Evolutionary conservation across 306 rosid species (phyloP).

Genomic region (Quercus wislizeni): DNA sequence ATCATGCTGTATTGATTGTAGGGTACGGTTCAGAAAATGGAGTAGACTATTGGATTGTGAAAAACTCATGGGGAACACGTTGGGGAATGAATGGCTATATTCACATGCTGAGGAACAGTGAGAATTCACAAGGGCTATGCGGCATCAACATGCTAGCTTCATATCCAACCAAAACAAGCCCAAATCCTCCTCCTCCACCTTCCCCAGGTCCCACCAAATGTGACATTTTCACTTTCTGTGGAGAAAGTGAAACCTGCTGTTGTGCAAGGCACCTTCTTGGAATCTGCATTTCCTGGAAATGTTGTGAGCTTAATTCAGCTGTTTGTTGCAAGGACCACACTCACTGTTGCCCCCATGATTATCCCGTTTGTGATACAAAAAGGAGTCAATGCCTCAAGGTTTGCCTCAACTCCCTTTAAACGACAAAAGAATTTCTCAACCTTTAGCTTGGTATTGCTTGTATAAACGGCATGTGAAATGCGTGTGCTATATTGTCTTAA

Average conservation of each 20-base stretch:
- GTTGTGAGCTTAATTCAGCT: conserved; percentile 57
- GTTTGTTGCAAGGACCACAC: conserved; percentile 71
- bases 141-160: conserved; percentile 89
- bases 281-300: conserved; percentile 75
- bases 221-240: conserved; percentile 51
- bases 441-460: no score
- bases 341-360: conserved; percentile 77
- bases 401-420: conserved; percentile 13
- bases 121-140: conserved; percentile 60
- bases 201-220: conserved; percentile 74
- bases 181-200: conserved; percentile 79
- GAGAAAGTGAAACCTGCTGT: conserved; percentile 78
- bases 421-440: no score
- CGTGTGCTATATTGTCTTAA: no score
- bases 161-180: conserved; percentile 70
- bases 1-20: conserved; percentile 89
- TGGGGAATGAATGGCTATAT: conserved; percentile 95
- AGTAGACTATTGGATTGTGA: conserved; percentile 81
- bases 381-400: conserved; percentile 73
- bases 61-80: conserved; percentile 78
- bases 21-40: conserved; percentile 88
- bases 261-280: conserved; percentile 60
- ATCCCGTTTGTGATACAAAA: conserved; percentile 61
- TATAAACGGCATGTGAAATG: no score
- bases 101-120: conserved; percentile 55